Evolutionary conservation across 2,329 filamentous ascomycete species (phyloP).

Genomic region (Stemphylium vesicarium): DNA sequence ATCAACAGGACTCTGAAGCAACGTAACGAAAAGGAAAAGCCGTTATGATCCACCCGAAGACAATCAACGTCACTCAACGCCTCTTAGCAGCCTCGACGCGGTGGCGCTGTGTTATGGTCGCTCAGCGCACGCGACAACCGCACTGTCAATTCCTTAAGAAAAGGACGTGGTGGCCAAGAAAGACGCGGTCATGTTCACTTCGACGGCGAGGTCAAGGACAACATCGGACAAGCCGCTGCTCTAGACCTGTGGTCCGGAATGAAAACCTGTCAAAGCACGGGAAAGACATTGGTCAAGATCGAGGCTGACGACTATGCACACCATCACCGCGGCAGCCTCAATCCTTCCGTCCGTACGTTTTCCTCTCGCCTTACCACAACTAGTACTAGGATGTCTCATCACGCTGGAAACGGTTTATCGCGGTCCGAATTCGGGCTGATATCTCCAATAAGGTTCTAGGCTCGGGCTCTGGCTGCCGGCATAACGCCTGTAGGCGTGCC

Average conservation of each 20-base stretch:
- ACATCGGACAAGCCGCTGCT: slow-evolving; percentile 4
- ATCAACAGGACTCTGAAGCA: background rate
- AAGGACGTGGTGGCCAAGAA: slow-evolving; percentile 2
- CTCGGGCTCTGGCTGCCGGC: slow-evolving; percentile 2
- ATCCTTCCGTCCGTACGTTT: background rate
- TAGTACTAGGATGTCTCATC: slow-evolving; percentile 10
- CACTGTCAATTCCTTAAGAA: slow-evolving; percentile 1
- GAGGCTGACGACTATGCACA: slow-evolving; percentile 2
- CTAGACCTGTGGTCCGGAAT: slow-evolving; percentile 8
- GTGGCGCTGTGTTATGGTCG: background rate
- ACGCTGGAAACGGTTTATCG: background rate
- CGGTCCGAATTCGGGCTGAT: slow-evolving; percentile 14
- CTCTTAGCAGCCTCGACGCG: background rate
- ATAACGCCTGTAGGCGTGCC: background rate
- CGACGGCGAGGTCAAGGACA: slow-evolving; percentile 2
- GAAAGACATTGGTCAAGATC: slow-evolving; percentile 1
- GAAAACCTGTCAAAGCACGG: slow-evolving; percentile 7
- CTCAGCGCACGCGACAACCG: slow-evolving; percentile 1
- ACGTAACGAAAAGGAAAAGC: background rate
- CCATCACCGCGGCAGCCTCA: slow-evolving; percentile 1
- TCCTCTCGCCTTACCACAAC: slow-evolving; percentile 4
- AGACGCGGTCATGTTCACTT: slow-evolving; percentile 5
- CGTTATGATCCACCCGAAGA: slow-evolving; percentile 1
- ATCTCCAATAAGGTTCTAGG: background rate
- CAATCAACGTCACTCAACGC: slow-evolving; percentile 1